Percentiles rank a stretch among this genome's conserved stretches.
phyloP scores from a whole-genome alignment of 495 filamentous ascomycete species.

The Aspergillus asperescens region DNA sequence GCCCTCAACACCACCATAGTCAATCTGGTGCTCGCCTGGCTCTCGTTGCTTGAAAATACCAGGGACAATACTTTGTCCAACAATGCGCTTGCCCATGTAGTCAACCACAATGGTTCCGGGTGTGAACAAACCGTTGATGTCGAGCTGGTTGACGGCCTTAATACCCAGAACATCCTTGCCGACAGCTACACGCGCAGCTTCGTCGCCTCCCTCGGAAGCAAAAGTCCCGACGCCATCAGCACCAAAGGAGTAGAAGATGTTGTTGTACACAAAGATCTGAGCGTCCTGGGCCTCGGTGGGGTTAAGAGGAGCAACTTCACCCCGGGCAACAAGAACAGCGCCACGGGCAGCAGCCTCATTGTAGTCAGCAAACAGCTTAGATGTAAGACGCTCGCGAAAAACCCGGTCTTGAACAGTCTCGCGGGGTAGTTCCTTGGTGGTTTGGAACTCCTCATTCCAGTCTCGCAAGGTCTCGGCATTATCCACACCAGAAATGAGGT shows the following conservation, averaged over 20 bases:
- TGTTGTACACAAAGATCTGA: slow-evolving; percentile 99
- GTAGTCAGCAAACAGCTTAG: slow-evolving; percentile 96
- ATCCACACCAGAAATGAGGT: slow-evolving; percentile 81
- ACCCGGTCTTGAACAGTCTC: slow-evolving; percentile 93
- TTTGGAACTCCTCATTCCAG: slow-evolving; percentile 99
- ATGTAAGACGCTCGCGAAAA: slow-evolving; percentile 87
- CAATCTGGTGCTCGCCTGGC: slow-evolving; percentile 95
- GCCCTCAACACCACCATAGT: slow-evolving; percentile 97
- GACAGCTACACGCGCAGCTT: slow-evolving; percentile 91
- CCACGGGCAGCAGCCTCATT: slow-evolving; percentile 91
- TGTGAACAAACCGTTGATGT: slow-evolving; percentile 89
- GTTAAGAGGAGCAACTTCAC: slow-evolving; percentile 93
- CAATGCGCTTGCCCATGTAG: slow-evolving; percentile 93
- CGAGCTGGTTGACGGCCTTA: slow-evolving; percentile 90
- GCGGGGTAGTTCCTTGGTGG: slow-evolving; percentile 85
- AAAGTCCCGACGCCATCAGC: slow-evolving; percentile 98
- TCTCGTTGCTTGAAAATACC: slow-evolving; percentile 99
- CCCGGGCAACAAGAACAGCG: slow-evolving; percentile 86
- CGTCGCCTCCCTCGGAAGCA: slow-evolving; percentile 91
- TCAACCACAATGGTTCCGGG: slow-evolving; percentile 95
- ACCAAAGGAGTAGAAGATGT: slow-evolving; percentile 98
- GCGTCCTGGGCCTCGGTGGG: slow-evolving; percentile 89
- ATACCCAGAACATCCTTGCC: slow-evolving; percentile 96
- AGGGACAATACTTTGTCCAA: slow-evolving; percentile 96
- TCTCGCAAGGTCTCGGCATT: slow-evolving; percentile 90